Percentiles rank a stretch among this genome's conserved stretches.
Conservation (phyloP, 2,329 filamentous ascomycete genomes). For the Trichothecium roseum region DNA sequence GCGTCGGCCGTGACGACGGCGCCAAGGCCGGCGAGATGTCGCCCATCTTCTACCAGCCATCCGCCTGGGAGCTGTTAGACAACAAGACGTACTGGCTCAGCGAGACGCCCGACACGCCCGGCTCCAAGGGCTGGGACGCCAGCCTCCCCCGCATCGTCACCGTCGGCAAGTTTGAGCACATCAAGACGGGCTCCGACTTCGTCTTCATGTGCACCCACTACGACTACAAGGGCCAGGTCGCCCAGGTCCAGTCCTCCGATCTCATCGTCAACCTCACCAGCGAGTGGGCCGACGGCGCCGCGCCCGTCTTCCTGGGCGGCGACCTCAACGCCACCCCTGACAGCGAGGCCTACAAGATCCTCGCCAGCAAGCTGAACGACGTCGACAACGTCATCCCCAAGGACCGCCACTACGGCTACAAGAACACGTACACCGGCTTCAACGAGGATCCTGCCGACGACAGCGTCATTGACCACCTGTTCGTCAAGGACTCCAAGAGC, state of each 20-base stretch:
- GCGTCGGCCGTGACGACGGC: constrained; percentile 50
- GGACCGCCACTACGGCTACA: constrained; percentile 12
- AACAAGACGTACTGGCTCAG: constrained; percentile 53
- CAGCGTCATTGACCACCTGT: constrained; percentile 18
- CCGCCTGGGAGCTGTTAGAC: constrained; percentile 37
- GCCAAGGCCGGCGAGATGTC: constrained; percentile 53
- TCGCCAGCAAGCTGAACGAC: constrained; percentile 15
- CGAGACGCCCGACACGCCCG: constrained; percentile 41
- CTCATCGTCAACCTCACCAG: constrained; percentile 22
- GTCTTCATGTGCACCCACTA: constrained; percentile 43
- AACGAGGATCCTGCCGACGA: constrained; percentile 9
- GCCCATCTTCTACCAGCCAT: constrained; percentile 52
- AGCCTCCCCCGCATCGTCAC: constrained; percentile 34
- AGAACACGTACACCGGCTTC: constrained; percentile 20
- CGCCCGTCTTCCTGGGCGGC: constrained; percentile 19
- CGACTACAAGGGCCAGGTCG: constrained; percentile 32
- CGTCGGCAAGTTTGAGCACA: constrained; percentile 32
- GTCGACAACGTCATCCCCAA: constrained; percentile 12
- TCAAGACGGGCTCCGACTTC: constrained; percentile 22
- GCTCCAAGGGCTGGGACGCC: constrained; percentile 48
- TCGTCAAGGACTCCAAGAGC: constrained; percentile 15
- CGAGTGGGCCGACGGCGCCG: constrained; percentile 12
- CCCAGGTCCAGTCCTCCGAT: constrained; percentile 29
- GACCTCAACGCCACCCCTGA: constrained; percentile 19
- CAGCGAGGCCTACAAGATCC: constrained; percentile 13